These are phyloP conservation scores for Candida glaebosa DNA, from an alignment of 805 yeast species.

Conservation along the genomic window DNA sequence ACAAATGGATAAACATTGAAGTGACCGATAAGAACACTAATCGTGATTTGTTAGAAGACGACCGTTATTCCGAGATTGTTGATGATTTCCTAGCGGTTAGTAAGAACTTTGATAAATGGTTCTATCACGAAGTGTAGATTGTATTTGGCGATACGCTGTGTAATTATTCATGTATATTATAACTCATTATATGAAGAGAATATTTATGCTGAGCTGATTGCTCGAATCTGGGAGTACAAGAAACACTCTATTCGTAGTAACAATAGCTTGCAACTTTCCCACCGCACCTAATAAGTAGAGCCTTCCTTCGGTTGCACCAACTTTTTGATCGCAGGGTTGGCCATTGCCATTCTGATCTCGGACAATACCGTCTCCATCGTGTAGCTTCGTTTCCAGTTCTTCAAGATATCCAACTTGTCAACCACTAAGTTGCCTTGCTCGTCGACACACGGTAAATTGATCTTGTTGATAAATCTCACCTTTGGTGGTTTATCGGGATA, in stretches of 20 bases:
- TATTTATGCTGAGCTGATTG: neutral
- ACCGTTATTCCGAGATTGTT: conserved; percentile 23
- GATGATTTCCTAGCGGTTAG: conserved; percentile 37
- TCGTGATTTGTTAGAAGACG: conserved; percentile 18
- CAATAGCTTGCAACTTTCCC: too few species aligned
- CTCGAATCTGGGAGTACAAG: neutral
- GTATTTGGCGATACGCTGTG: too few species aligned
- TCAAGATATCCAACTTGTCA: conserved; percentile 59
- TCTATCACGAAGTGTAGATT: conserved; percentile 22
- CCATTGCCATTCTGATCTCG: conserved; percentile 86
- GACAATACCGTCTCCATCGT: conserved; percentile 91
- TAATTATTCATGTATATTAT: conserved; percentile 2
- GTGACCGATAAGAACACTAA: conserved; percentile 34
- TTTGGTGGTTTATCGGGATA: conserved; percentile 91
- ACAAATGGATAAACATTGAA: conserved; percentile 39
- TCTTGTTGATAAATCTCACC: conserved; percentile 75
- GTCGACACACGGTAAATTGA: conserved; percentile 92
- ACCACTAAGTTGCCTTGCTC: conserved; percentile 48
- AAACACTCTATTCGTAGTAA: too few species aligned
- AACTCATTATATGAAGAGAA: neutral
- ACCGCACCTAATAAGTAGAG: conserved; percentile 52
- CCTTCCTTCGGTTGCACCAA: conserved; percentile 93
- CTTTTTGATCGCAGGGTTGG: conserved; percentile 74
- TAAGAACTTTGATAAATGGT: conserved; percentile 29
- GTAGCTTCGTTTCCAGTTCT: conserved; percentile 84